phyloP scores from a whole-genome alignment of 176 grass and related monocot genomes.

The Chrysopogon serrulatus region DNA sequence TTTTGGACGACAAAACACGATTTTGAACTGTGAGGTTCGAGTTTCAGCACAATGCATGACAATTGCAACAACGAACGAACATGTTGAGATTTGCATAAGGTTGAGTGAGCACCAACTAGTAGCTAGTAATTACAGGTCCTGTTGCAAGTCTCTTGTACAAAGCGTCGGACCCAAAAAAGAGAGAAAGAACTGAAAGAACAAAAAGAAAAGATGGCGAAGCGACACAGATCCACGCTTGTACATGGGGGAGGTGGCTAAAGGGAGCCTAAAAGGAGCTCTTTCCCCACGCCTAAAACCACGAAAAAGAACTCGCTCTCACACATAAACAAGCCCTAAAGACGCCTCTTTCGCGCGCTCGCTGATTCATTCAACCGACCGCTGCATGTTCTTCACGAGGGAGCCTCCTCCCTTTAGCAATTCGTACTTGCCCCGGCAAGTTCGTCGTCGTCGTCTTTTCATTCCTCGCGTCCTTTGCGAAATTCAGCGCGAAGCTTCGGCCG shows the following conservation, averaged over 20 bases:
- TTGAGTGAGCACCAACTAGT: not conserved
- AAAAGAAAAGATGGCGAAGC: not conserved
- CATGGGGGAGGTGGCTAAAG: constrained; percentile 39
- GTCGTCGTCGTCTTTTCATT: not conserved
- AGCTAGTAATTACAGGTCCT: constrained; percentile 22
- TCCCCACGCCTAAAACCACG: constrained; percentile 34
- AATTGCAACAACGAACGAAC: not conserved
- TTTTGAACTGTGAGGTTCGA: no score
- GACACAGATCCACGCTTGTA: constrained; percentile 33
- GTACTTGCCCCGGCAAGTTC: constrained; percentile 18
- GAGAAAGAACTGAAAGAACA: not conserved
- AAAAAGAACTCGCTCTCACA: not conserved
- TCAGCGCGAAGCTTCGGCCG: constrained; percentile 32
- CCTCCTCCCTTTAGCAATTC: constrained; percentile 25
- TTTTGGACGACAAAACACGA: no score
- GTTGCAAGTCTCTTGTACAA: constrained; percentile 8
- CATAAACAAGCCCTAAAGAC: constrained; percentile 14
- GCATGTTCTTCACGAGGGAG: constrained; percentile 13
- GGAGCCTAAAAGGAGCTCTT: constrained; percentile 61
- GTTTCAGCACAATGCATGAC: no score
- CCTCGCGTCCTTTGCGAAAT: not conserved
- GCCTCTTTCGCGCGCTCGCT: not conserved
- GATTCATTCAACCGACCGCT: not conserved
- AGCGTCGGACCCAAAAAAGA: not conserved
- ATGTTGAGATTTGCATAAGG: not conserved